These are phyloP conservation scores for Alternaria postmessia DNA, from an alignment of 2,329 filamentous ascomycete genomes.

Conservation along the genomic window DNA sequence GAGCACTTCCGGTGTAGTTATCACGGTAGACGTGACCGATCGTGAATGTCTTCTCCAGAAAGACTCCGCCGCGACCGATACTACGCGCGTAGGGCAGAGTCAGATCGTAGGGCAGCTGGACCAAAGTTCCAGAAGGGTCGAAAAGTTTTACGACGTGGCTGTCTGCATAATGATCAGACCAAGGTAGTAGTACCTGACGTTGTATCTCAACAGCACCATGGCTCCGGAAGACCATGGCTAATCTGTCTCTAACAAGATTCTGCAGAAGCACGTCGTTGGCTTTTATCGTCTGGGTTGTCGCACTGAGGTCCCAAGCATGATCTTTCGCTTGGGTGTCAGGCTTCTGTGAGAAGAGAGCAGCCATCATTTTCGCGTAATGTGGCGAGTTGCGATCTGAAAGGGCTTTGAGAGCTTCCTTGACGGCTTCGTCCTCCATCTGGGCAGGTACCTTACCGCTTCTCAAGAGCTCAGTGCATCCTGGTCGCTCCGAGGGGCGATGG, in stretches of 20 bases:
- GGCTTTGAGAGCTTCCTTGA: slow-evolving; percentile 81
- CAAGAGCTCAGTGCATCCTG: slow-evolving; percentile 81
- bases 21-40: slow-evolving; percentile 91
- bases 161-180: slow-evolving; percentile 76
- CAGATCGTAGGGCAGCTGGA: slow-evolving; percentile 94
- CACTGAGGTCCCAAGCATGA: slow-evolving; percentile 58
- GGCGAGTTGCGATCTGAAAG: slow-evolving; percentile 83
- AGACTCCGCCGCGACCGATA: slow-evolving; percentile 74
- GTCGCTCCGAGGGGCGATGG: slow-evolving; percentile 82
- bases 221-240: slow-evolving; percentile 81
- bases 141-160: slow-evolving; percentile 79
- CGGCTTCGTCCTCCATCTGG: slow-evolving; percentile 91
- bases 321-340: slow-evolving; percentile 82
- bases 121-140: slow-evolving; percentile 82
- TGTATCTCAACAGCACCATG: slow-evolving; percentile 88
- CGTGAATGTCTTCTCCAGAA: slow-evolving; percentile 78
- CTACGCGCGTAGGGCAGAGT: slow-evolving; percentile 87
- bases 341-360: slow-evolving; percentile 77
- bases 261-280: slow-evolving; percentile 71
- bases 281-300: slow-evolving; percentile 43
- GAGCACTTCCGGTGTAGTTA: slow-evolving; percentile 78
- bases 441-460: slow-evolving; percentile 87
- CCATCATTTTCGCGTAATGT: slow-evolving; percentile 88
- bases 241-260: slow-evolving; percentile 74
- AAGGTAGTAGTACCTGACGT: slow-evolving; percentile 79